These are phyloP conservation scores for Cajanus cajan DNA, from an alignment of 306 rosid genomes.

Conservation along the genomic window DNA sequence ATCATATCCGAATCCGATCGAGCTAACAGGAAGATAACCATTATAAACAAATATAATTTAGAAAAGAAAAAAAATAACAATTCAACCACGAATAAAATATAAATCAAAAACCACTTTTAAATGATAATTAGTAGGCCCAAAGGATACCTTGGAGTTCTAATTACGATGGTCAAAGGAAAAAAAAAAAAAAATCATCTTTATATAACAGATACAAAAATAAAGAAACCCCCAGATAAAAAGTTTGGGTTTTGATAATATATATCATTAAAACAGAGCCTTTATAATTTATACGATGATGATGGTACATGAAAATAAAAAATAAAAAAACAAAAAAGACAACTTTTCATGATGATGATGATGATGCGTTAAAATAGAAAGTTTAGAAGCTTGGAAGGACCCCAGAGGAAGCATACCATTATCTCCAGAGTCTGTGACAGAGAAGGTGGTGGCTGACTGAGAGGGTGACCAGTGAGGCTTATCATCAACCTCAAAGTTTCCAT, in stretches of 20 bases:
- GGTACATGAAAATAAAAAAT: background rate
- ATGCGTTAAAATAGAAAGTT: background rate
- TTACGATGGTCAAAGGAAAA: background rate
- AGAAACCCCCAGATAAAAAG: background rate
- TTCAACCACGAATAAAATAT: background rate
- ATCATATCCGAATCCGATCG: background rate
- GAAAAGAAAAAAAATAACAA: background rate
- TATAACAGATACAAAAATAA: background rate
- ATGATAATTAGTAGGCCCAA: background rate
- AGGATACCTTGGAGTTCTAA: background rate
- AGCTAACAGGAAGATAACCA: slow-evolving; percentile 6
- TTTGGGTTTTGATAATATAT: background rate
- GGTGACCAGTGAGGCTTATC: slow-evolving; percentile 45
- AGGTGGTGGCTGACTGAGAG: slow-evolving; percentile 42
- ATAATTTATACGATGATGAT: background rate
- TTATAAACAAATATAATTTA: background rate
- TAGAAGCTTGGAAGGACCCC: background rate
- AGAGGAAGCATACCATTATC: slow-evolving; percentile 37
- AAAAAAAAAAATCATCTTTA: background rate
- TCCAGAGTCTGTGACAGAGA: slow-evolving; percentile 38
- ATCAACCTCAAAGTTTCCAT: slow-evolving; percentile 36
- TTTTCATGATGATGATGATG: background rate
- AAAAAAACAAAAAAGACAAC: background rate
- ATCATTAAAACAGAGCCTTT: background rate
- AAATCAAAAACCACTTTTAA: background rate